Percentiles rank a stretch among this genome's conserved stretches.
Evolutionary conservation across 2,329 filamentous ascomycete species (phyloP).

Genomic region (Pseudohalonectria lignicola): DNA sequence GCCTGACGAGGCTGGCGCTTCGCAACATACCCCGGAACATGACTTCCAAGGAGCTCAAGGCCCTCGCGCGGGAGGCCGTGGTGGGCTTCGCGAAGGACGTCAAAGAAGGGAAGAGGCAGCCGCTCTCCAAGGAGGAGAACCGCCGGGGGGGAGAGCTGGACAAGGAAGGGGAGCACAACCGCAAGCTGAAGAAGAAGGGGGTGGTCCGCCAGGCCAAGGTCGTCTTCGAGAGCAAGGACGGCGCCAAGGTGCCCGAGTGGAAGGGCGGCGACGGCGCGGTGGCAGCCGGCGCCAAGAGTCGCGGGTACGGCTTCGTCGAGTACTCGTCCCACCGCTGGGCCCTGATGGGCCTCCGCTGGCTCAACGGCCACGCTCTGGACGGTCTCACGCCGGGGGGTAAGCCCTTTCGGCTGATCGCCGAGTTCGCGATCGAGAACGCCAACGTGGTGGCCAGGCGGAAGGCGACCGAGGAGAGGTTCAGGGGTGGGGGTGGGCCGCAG

Average conservation of each 20-base stretch:
- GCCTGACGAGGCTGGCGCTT: slow-evolving; percentile 78
- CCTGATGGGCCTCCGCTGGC: slow-evolving; percentile 85
- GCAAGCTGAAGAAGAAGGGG: slow-evolving; percentile 71
- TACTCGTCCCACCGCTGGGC: slow-evolving; percentile 90
- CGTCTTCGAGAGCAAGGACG: slow-evolving; percentile 80
- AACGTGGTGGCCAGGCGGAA: slow-evolving; percentile 80
- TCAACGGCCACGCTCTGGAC: slow-evolving; percentile 62
- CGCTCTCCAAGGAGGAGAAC: slow-evolving; percentile 83
- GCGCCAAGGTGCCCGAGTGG: slow-evolving; percentile 70
- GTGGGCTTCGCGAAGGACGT: slow-evolving; percentile 91
- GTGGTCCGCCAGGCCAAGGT: slow-evolving; percentile 93
- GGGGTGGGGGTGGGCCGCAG: slow-evolving; percentile 7
- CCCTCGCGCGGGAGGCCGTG: slow-evolving; percentile 80
- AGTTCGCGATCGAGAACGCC: slow-evolving; percentile 97
- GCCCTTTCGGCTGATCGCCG: slow-evolving; percentile 83
- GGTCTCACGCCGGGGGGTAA: slow-evolving; percentile 30
- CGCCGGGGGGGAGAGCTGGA: slow-evolving; percentile 70
- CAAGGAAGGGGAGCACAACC: slow-evolving; percentile 65
- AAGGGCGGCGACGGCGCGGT: slow-evolving; percentile 50
- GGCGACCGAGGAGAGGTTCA: slow-evolving; percentile 41
- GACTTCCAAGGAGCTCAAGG: slow-evolving; percentile 79
- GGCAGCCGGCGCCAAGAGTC: slow-evolving; percentile 63
- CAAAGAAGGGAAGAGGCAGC: slow-evolving; percentile 62
- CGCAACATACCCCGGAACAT: slow-evolving; percentile 83
- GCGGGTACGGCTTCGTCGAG: slow-evolving; percentile 96